Conservation (phyloP, 805 yeast genomes). For the Yamadazyma ubonensis region DNA sequence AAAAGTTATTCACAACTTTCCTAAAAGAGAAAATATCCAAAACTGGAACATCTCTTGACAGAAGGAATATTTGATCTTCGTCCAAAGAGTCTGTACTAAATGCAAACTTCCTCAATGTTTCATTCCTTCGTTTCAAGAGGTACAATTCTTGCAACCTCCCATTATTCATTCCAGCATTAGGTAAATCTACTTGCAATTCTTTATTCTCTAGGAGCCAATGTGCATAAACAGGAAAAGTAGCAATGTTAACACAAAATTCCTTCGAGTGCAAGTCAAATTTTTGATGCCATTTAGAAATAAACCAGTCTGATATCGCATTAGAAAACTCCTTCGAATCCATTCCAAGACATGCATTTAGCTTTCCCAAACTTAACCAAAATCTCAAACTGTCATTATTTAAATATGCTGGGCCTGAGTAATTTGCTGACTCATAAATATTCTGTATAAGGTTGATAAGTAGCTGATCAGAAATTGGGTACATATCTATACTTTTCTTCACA, state of each 20-base stretch:
- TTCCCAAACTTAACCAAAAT: conserved; percentile 46
- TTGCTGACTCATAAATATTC: conserved; percentile 52
- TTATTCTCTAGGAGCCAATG: conserved; percentile 33
- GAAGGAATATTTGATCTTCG: neutral
- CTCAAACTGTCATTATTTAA: conserved; percentile 46
- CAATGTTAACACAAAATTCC: conserved; percentile 9
- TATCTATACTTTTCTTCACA: neutral
- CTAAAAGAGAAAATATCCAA: neutral
- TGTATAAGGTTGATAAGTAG: conserved; percentile 47
- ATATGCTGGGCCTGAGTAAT: conserved; percentile 57
- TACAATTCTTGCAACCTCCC: conserved; percentile 1
- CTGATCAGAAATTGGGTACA: conserved; percentile 28
- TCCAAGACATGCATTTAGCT: conserved; percentile 22
- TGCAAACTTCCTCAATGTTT: neutral
- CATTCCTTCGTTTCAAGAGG: neutral
- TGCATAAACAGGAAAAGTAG: conserved; percentile 32
- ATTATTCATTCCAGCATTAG: neutral
- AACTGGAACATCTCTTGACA: neutral
- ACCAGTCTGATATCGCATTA: conserved; percentile 49
- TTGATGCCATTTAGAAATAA: conserved; percentile 44
- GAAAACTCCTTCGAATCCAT: conserved; percentile 22
- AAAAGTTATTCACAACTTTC: conserved; percentile 2
- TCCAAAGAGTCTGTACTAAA: neutral
- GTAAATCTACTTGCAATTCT: neutral
- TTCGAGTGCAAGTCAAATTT: conserved; percentile 9